Base-by-base conservation (phyloP, 148 eudicot genomes). In the Cornus kousa region DNA sequence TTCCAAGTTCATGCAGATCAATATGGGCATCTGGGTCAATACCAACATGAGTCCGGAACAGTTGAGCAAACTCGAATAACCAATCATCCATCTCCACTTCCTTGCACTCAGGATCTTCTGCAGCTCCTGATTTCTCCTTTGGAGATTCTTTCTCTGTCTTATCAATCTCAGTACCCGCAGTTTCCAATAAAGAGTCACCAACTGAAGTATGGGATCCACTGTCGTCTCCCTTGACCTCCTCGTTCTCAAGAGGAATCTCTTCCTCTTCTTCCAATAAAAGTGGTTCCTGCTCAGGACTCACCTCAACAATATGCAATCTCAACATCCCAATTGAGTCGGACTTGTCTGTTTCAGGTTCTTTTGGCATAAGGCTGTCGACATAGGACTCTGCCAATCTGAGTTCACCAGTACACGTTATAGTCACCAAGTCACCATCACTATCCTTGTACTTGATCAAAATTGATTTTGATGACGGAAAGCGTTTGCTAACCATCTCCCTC, bases 31-130 rank as follows among this genome's bases (percentile, higher is more conserved):
- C 97, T 3, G 99, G 97, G 72, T 96, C 99, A 55, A 96, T 90
- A n/a, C 98, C 99, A 68, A 93, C 94, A 83, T 92, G 91, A 82
- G 89, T 86, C 5, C 94, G 83, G 85, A 96, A 96, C 19, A 96
- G 78, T 76, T 93, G 99, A 74, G 97, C 98, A 85, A 96, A 96
- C 79, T 96, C 98, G 73, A 93, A 89, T 35, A 96, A 67, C 99
- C 99, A 96, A 86, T 92, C 98, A 75, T 93, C 98, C 90, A 96
- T 91, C 82, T 93, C 98, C 74, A 91, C 90, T 60, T 92, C 98
- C 77, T 92, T 93, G 83, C 83, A 79, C 74, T 96, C 98, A 31
- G 85, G 83, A 16, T 92, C 92, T 55, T 89, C 92, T 17, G 86
- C 20, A 64, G 78, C 81, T 40, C 78, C 88, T 10, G 77, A 83